Evolutionary conservation across 2,329 filamentous ascomycete species (phyloP).

Genomic region (Thermoascus crustaceus): DNA sequence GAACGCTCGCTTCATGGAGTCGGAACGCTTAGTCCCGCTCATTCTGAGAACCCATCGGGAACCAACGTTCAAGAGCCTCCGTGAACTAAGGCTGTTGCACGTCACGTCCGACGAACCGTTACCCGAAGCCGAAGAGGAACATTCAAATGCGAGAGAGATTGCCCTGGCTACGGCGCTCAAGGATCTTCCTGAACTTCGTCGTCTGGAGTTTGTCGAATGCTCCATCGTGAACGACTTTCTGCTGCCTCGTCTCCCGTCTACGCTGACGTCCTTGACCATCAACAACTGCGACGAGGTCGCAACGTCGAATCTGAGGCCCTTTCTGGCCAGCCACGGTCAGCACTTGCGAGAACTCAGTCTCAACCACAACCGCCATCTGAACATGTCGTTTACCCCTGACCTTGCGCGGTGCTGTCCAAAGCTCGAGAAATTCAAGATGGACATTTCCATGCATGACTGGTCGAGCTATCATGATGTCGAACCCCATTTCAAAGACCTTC

Average conservation of each 20-base stretch:
- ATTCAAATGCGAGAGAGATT: slow-evolving; percentile 21
- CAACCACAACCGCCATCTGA: slow-evolving; percentile 71
- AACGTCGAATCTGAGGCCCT: slow-evolving; percentile 57
- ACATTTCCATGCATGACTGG: slow-evolving; percentile 68
- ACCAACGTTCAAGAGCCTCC: slow-evolving; percentile 44
- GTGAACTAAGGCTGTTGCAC: slow-evolving; percentile 30
- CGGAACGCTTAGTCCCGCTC: slow-evolving; percentile 33
- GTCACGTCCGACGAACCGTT: slow-evolving; percentile 17
- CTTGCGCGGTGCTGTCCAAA: slow-evolving; percentile 61
- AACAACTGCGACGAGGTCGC: slow-evolving; percentile 71
- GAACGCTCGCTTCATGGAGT: slow-evolving; percentile 43
- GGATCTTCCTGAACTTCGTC: slow-evolving; percentile 55
- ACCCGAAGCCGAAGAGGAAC: slow-evolving; percentile 34
- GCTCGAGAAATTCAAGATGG: slow-evolving; percentile 64
- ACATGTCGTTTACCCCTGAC: slow-evolving; percentile 62
- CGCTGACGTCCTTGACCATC: slow-evolving; percentile 60
- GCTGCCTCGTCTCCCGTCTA: slow-evolving; percentile 59
- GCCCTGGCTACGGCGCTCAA: slow-evolving; percentile 42
- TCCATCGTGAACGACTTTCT: slow-evolving; percentile 61
- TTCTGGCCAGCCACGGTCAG: slow-evolving; percentile 58
- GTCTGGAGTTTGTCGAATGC: slow-evolving; percentile 67
- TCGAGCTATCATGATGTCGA: slow-evolving; percentile 61
- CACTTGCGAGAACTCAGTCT: slow-evolving; percentile 61
- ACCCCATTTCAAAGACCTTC: slow-evolving; percentile 62
- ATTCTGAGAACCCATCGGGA: slow-evolving; percentile 47